Evolutionary conservation across 106 monocot species (phyloP).

Genomic region (Amphibolis antarctica): DNA sequence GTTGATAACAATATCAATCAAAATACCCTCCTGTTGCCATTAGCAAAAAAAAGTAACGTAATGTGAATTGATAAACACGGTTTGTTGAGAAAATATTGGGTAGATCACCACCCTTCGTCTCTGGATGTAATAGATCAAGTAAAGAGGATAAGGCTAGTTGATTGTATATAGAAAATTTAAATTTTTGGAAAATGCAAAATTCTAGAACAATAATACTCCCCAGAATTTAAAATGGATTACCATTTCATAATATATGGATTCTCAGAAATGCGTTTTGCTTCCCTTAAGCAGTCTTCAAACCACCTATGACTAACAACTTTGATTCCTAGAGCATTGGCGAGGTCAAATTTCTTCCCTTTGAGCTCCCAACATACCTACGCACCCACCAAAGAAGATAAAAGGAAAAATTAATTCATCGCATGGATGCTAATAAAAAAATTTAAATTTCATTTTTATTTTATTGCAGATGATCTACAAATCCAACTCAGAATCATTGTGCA

Average conservation of each 20-base stretch:
- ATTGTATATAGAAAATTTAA: too few species aligned
- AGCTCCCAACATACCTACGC: conserved; percentile 86
- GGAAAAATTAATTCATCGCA: neutral
- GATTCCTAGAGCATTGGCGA: conserved; percentile 47
- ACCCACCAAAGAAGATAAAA: neutral
- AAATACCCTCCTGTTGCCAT: too few species aligned
- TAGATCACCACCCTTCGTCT: too few species aligned
- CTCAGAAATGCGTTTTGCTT: conserved; percentile 61
- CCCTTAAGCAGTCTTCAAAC: conserved; percentile 85
- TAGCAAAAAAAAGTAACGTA: too few species aligned
- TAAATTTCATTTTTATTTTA: neutral
- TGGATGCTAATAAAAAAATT: neutral
- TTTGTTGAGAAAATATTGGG: too few species aligned
- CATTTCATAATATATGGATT: conserved; percentile 60
- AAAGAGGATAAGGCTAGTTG: too few species aligned
- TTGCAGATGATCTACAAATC: too few species aligned
- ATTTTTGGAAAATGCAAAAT: neutral
- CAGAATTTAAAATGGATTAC: conserved; percentile 14
- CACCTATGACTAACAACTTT: conserved; percentile 66
- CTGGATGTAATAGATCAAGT: too few species aligned
- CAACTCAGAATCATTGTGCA: neutral
- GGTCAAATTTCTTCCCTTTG: conserved; percentile 62
- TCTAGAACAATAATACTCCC: neutral
- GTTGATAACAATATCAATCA: too few species aligned
- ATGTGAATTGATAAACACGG: too few species aligned